Conservation (phyloP, 495 filamentous ascomycete species). For the Astrothelium subdiscretum region DNA sequence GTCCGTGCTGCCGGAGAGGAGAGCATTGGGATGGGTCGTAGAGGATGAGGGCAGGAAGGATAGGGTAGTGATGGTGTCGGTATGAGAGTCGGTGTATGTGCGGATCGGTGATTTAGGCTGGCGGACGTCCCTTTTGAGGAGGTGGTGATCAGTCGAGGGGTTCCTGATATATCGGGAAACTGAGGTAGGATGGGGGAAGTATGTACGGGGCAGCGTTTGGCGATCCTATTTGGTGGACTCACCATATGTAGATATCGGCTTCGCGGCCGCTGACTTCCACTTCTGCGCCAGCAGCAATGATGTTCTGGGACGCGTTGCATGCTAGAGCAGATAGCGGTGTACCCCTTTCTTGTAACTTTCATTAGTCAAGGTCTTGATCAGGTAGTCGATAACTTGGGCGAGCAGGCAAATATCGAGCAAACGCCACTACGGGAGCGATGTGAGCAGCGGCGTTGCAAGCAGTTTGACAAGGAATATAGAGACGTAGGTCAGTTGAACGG, state of each 20-base stretch:
- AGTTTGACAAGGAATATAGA: constrained; percentile 8
- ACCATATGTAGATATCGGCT: constrained; percentile 68
- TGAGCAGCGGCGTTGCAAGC: not conserved
- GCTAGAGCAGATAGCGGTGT: constrained; percentile 58
- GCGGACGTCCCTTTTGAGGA: constrained; percentile 55
- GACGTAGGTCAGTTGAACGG: no score
- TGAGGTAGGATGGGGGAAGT: not conserved
- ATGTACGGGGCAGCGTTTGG: not conserved
- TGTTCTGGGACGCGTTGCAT: constrained; percentile 43
- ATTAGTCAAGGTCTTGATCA: not conserved
- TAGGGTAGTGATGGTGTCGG: constrained; percentile 82
- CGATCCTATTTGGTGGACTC: constrained; percentile 18
- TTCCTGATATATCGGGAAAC: constrained; percentile 22
- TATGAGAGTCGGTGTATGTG: constrained; percentile 76
- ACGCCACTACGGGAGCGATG: not conserved
- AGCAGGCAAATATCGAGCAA: no score
- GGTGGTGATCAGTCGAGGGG: constrained; percentile 23
- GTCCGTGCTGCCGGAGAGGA: constrained; percentile 87
- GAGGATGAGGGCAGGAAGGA: constrained; percentile 50
- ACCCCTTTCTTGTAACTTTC: constrained; percentile 22
- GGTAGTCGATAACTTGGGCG: not conserved
- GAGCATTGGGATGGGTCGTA: no score
- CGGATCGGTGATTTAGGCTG: constrained; percentile 39
- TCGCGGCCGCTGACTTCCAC: constrained; percentile 45
- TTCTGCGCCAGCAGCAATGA: constrained; percentile 69